Base-by-base conservation (phyloP, 2,329 filamentous ascomycete genomes). In the Hortaea sp. region DNA sequence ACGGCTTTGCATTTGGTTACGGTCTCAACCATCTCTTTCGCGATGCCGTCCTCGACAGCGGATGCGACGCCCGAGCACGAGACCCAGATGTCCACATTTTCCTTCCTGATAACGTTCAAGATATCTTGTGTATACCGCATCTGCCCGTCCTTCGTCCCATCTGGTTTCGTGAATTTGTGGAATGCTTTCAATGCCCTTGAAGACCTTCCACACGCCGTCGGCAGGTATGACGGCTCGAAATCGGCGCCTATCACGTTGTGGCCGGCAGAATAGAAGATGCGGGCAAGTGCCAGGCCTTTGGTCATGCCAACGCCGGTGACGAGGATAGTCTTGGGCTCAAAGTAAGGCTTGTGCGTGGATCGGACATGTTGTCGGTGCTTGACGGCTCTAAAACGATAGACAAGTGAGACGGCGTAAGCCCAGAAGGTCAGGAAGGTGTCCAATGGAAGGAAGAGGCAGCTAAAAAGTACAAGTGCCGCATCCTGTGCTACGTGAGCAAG, bases 201-300 rank as follows among this genome's bases (percentile, higher is more conserved):
- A 47, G 78, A 75, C 12, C 78, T 72, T 3, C 79, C 80, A 5
- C 71, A 67, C 61, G n/a, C 66, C 61, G 51, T 49, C 38, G 57
- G 53, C 27, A 59, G 43, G 37, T 50, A 46, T 2, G 60, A 60
- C 1, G 69, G 63, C 41, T 77, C 72, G 43, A 81, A 77, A 57
- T 87, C 84, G 7, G 82, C 83, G 4, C 82, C 84, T 37, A 88
- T 74, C 35, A 88, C 82, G n/a, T 73, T 72, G 60, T 88, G 81
- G 2, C 82, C 81, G 1, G 74, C 71, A 27, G 74, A 35, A 53
- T 82, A 72, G 62, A 88, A 83, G 3, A 76, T 63, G 31, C 85
- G 76, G 4, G 84, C 81, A 6, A 89, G 66, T 0, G 71, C 67
- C 3, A 88, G 70, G 4, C 83, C 84, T 60, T 87, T 85, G 39